Evolutionary conservation across 139 green algal species (phyloP), one percentile per base, ranked within the genome.

Genomic region (Coelastrella sp.): DNA sequence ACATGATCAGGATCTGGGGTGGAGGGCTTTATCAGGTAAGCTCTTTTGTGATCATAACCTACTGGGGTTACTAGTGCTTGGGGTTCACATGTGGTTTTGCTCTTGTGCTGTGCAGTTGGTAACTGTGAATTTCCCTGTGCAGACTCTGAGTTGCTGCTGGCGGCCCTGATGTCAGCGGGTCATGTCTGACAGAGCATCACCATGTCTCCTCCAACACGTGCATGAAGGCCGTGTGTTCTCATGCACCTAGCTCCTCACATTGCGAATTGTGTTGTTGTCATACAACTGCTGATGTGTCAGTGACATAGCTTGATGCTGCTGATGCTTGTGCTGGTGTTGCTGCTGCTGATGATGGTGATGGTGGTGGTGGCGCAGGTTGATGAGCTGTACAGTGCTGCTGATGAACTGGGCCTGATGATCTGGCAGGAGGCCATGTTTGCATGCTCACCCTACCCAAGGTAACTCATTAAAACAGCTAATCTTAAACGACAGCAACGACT

Each of bases 1-100:
- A 98, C 93, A 97, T 96, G 94, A 78, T 98, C 5, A 91, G 96
- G 12, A 92, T 98, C 24, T 98, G 96, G 93, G 94, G 94, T 68
- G 94, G 94, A 25, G 94, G 94, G 0, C 79, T 92, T 6, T 95
- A 95, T 87, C 92, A 93, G 82, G 75, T 89, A 74, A 35, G 73
- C 35, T 49, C 35, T 49, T 5, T 49, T 49, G 3, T 49, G 35
- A 49, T 49, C 3, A 3, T 49, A 49, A 49, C 35, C 35, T 49
- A 3, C 1, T 49, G 35, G 35, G 1, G 35, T 49, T n/a, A n/a
- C n/a, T n/a, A 3, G 35, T 49, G 35, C 35, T 49, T 49, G 35
- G 35, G 35, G 35, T 49, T 49, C 3, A 49, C 35, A 49, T 49
- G 35, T 49, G 35, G 35, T 49, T 49, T 49, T 1, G 35, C 35